These are phyloP conservation scores for Colletotrichum tropicale DNA, from an alignment of 2,329 filamentous ascomycete genomes.

Conservation along the genomic window DNA sequence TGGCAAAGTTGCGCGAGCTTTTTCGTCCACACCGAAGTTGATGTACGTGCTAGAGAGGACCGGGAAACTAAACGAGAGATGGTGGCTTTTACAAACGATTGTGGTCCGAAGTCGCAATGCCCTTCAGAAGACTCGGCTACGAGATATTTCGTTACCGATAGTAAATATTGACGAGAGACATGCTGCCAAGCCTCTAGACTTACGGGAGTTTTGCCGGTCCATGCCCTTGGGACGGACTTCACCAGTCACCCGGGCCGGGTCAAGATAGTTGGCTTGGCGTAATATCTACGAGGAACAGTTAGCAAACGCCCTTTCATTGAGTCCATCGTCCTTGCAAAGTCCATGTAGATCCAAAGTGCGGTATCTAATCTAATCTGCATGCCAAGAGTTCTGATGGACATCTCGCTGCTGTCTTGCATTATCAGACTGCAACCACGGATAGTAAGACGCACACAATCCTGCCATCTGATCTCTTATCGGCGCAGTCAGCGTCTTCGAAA, in stretches of 20 bases:
- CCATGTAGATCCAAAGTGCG: neutral
- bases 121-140: neutral
- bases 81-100: neutral
- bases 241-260: neutral
- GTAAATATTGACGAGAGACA: neutral
- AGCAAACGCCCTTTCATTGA: rapidly evolving
- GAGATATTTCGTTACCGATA: neutral
- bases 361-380: neutral
- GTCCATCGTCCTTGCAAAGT: neutral
- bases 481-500: neutral
- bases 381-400: neutral
- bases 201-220: neutral
- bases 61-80: neutral
- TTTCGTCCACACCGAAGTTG: rapidly evolving
- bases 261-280: neutral
- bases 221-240: neutral
- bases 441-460: neutral
- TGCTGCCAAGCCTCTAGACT: neutral
- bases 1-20: neutral
- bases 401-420: neutral
- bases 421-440: neutral
- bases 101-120: neutral
- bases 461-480: neutral
- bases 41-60: rapidly evolving
- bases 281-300: neutral